These are phyloP conservation scores for Dissophora ornata DNA, from an alignment of 192 early-diverging fungal species.

Conservation along the genomic window DNA sequence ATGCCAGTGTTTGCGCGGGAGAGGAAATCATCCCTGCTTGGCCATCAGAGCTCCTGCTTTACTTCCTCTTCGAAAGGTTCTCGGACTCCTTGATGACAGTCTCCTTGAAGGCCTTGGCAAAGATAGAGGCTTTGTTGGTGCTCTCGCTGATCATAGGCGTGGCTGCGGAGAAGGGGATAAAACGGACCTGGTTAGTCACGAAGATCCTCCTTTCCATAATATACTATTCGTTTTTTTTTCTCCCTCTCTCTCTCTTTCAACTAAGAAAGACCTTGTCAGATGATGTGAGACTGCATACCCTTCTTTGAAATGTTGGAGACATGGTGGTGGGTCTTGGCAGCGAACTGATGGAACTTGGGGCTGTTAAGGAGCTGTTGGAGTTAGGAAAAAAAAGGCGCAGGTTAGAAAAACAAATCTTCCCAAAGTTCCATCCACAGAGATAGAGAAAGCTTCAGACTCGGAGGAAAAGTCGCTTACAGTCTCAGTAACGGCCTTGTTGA, in stretches of 20 bases:
- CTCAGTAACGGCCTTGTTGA: constrained; percentile 56
- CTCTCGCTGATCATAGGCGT: constrained; percentile 42
- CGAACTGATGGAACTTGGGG: constrained; percentile 51
- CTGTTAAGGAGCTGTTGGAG: constrained; percentile 39
- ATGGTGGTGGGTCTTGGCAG: constrained; percentile 53
- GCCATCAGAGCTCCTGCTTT: too few species aligned
- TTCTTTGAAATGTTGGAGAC: constrained; percentile 47
- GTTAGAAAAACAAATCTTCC: too few species aligned
- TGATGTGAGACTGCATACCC: too few species aligned
- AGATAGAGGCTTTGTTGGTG: constrained; percentile 41
- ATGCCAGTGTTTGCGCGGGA: too few species aligned
- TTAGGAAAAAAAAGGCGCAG: not conserved
- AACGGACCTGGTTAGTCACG: not conserved
- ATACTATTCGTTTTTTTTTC: not conserved
- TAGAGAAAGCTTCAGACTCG: not conserved
- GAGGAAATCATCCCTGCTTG: too few species aligned
- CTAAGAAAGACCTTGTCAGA: not conserved
- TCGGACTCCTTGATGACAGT: constrained; percentile 53
- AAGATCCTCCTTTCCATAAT: too few species aligned
- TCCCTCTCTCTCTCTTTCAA: too few species aligned
- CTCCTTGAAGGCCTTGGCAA: constrained; percentile 57
- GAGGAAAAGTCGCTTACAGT: constrained; percentile 19
- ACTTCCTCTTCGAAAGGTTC: constrained; percentile 49
- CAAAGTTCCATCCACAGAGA: too few species aligned
- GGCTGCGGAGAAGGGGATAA: constrained; percentile 20